Conservation (phyloP, 805 yeast genomes). For the Teunomyces panamensis region DNA sequence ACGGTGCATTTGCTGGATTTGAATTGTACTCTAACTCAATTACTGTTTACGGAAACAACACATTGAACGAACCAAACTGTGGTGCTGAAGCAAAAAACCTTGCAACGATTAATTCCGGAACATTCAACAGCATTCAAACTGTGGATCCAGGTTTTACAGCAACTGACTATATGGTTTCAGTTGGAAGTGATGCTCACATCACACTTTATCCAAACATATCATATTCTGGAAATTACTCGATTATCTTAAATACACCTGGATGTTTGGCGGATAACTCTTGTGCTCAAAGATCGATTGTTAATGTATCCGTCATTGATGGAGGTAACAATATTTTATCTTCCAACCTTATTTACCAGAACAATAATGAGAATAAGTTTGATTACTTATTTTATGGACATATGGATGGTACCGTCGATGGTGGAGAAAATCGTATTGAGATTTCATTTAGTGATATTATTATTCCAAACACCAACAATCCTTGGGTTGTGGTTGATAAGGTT, state of each 20-base stretch:
- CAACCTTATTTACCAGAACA: conserved; percentile 69
- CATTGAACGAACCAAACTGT: conserved; percentile 69
- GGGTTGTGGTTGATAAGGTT: conserved; percentile 71
- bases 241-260: conserved; percentile 83
- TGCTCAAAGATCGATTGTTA: conserved; percentile 66
- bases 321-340: conserved; percentile 44
- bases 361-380: conserved; percentile 78
- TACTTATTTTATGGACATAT: conserved; percentile 68
- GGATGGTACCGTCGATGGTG: conserved; percentile 39
- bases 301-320: conserved; percentile 61
- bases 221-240: conserved; percentile 69
- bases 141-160: conserved; percentile 22
- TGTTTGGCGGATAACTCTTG: conserved; percentile 72
- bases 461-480: conserved; percentile 24
- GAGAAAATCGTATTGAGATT: conserved; percentile 29
- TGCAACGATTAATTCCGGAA: conserved; percentile 25
- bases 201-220: conserved; percentile 66
- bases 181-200: conserved; percentile 25
- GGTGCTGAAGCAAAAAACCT: conserved; percentile 24
- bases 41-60: conserved; percentile 69
- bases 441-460: conserved; percentile 23
- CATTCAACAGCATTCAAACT: conserved; percentile 24
- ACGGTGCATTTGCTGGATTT: conserved; percentile 69
- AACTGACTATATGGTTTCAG: conserved; percentile 32
- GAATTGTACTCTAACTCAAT: conserved; percentile 63